Percentiles rank a stretch among this genome's conserved stretches.
These are phyloP conservation scores for Kandelia obovata DNA, from an alignment of 345 rosid species.

Conservation along the genomic window DNA sequence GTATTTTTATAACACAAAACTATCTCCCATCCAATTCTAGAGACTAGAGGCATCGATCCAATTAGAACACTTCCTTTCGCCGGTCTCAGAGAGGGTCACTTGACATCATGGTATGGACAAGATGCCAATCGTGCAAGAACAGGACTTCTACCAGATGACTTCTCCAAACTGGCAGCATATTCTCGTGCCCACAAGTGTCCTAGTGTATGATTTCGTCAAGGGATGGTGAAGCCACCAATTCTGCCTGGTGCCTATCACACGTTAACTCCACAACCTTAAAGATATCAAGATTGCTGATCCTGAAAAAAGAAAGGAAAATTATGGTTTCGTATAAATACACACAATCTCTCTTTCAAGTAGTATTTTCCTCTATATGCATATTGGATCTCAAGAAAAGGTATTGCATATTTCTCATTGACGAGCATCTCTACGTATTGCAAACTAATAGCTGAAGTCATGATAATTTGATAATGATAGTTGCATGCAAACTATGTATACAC, in stretches of 20 bases:
- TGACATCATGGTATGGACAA: neutral
- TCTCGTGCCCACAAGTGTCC: constrained; percentile 91
- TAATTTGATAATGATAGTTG: too few species aligned
- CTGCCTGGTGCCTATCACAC: constrained; percentile 64
- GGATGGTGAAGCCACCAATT: constrained; percentile 64
- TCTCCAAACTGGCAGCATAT: constrained; percentile 52
- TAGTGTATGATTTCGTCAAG: constrained; percentile 85
- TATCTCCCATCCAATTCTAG: constrained; percentile 3
- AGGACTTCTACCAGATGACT: constrained; percentile 43
- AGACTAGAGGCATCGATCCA: too few species aligned
- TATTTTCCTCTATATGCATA: neutral
- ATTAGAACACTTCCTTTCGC: too few species aligned
- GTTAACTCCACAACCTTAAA: constrained; percentile 91
- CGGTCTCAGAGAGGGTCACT: too few species aligned
- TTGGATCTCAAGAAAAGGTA: constrained; percentile 5
- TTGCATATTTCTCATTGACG: constrained; percentile 66
- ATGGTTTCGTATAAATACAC: neutral
- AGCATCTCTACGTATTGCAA: constrained; percentile 51
- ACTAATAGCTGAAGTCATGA: too few species aligned
- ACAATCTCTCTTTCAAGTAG: neutral
- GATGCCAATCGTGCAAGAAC: constrained; percentile 34
- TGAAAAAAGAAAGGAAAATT: constrained; percentile 21
- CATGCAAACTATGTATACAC: too few species aligned
- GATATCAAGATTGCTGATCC: constrained; percentile 85
- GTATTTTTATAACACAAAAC: neutral